Evolutionary conservation across 345 rosid species (phyloP).

Genomic region (Populus tremula): DNA sequence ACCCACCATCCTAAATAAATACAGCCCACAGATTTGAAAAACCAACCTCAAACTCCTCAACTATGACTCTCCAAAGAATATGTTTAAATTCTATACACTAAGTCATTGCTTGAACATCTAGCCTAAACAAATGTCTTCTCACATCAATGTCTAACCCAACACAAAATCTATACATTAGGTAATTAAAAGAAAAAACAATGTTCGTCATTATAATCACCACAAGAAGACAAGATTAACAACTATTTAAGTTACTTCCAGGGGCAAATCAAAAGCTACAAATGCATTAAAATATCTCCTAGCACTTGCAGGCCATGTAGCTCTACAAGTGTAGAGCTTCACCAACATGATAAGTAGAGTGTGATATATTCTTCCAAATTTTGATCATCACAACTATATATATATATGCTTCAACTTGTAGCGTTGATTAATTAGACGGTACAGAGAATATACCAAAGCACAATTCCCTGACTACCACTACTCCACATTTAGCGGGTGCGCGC

Average conservation of each 20-base stretch:
- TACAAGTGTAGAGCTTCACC: not conserved
- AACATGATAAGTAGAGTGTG: not conserved
- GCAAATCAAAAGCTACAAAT: not conserved
- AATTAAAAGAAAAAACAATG: not conserved
- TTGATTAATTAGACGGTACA: not conserved
- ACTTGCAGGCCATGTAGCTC: not conserved
- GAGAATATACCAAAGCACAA: constrained; percentile 19
- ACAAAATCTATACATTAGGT: not conserved
- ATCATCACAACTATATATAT: not conserved
- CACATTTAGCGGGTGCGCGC: not conserved
- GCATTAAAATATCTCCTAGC: not conserved
- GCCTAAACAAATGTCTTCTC: not conserved
- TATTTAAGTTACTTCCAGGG: not conserved
- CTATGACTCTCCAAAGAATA: not conserved
- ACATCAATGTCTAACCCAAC: not conserved
- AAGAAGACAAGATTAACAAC: not conserved
- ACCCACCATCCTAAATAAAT: not conserved
- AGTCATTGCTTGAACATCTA: not conserved
- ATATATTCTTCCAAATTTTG: not conserved
- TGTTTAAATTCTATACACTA: not conserved
- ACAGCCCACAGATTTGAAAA: not conserved
- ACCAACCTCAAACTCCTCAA: not conserved
- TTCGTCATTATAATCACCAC: not conserved
- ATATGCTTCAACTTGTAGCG: not conserved
- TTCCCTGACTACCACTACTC: not conserved